Percentiles rank a stretch among this genome's conserved stretches.
These are phyloP conservation scores for Xylariaceae sp. DNA, from an alignment of 2,329 filamentous ascomycete species.

Conservation along the genomic window DNA sequence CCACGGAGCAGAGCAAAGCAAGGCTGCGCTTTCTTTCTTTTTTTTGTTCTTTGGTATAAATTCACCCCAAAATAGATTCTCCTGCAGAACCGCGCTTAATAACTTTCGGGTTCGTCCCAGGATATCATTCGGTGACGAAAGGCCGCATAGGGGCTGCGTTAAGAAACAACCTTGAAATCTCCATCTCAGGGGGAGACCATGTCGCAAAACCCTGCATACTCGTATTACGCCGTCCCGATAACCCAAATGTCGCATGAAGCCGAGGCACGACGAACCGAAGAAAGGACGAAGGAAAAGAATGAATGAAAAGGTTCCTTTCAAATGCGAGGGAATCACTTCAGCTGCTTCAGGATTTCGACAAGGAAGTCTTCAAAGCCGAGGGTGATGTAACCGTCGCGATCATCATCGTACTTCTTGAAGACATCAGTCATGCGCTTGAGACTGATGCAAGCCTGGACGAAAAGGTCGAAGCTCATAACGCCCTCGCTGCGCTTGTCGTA, in stretches of 20 bases:
- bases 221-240: no score
- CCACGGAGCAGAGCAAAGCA: neutral
- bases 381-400: slow-evolving; percentile 88
- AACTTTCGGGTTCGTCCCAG: neutral
- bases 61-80: no score
- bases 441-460: slow-evolving; percentile 95
- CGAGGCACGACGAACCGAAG: neutral
- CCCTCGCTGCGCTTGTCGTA: slow-evolving; percentile 74
- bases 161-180: no score
- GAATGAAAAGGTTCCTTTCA: neutral
- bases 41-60: neutral
- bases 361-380: slow-evolving; percentile 78
- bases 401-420: slow-evolving; percentile 98
- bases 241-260: no score
- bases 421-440: slow-evolving; percentile 98
- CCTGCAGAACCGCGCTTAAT: no score
- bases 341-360: slow-evolving; percentile 59
- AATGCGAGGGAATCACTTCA: slow-evolving; percentile 39
- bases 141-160: no score
- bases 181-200: no score
- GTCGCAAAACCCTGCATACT: no score
- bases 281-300: neutral
- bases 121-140: no score
- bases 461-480: slow-evolving; percentile 86
- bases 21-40: neutral